Evolutionary conservation across 768 basidiomycete species (phyloP).

Genomic region (Xerocomus spinulosus): DNA sequence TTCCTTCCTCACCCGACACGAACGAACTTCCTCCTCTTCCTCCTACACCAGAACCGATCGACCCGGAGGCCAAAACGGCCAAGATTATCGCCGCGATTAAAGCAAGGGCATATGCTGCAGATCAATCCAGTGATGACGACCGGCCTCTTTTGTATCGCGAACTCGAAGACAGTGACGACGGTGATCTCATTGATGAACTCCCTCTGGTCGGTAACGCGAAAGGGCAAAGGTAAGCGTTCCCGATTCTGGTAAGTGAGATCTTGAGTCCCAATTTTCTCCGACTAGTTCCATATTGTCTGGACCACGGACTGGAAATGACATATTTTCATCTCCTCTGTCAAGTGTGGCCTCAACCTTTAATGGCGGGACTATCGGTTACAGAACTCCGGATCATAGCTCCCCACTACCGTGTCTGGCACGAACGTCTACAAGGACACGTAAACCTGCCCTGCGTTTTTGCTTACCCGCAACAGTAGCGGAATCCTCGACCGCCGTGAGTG

Average conservation of each 20-base stretch:
- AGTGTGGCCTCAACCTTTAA: constrained; percentile 14
- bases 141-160: constrained; percentile 35
- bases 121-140: constrained; percentile 42
- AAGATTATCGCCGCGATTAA: constrained; percentile 62
- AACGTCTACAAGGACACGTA: constrained; percentile 20
- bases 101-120: constrained; percentile 51
- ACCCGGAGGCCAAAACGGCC: constrained; percentile 43
- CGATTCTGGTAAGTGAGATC: not conserved
- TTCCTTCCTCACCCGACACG: constrained; percentile 26
- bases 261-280: not conserved
- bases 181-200: constrained; percentile 32
- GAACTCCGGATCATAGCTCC: not conserved
- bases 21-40: constrained; percentile 21
- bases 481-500: constrained; percentile 2
- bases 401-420: constrained; percentile 9
- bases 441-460: constrained; percentile 3
- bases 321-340: constrained; percentile 23
- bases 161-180: constrained; percentile 52
- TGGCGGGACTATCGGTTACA: not conserved
- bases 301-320: not conserved
- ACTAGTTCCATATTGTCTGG: constrained; percentile 9
- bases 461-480: constrained; percentile 11
- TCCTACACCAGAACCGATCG: constrained; percentile 30
- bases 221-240: constrained; percentile 8
- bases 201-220: constrained; percentile 7